Conservation (phyloP, 2,329 filamentous ascomycete species). For the Aspergillus calidoustus region DNA sequence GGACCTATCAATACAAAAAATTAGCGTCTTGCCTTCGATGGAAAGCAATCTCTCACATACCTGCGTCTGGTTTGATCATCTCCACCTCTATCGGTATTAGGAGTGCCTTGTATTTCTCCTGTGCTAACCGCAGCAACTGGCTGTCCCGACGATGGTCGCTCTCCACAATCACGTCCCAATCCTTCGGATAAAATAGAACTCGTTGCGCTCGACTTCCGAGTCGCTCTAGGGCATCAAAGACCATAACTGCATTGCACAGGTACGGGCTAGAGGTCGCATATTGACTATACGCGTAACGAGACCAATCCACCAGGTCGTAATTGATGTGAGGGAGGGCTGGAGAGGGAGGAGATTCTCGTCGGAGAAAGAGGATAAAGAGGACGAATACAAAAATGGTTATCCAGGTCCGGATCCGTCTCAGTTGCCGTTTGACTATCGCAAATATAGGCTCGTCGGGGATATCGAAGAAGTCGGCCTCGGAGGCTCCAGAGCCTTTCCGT, state of each 20-base stretch:
- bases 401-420: slow-evolving; percentile 40
- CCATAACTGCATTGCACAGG: slow-evolving; percentile 49
- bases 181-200: slow-evolving; percentile 47
- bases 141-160: slow-evolving; percentile 40
- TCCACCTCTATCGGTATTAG: slow-evolving; percentile 53
- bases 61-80: slow-evolving; percentile 32
- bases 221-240: slow-evolving; percentile 47
- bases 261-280: slow-evolving; percentile 49
- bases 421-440: slow-evolving; percentile 36
- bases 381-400: slow-evolving; percentile 29
- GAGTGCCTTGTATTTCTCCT: slow-evolving; percentile 55
- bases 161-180: slow-evolving; percentile 42
- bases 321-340: slow-evolving; percentile 32
- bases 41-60: slow-evolving; percentile 20
- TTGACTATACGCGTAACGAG: slow-evolving; percentile 48
- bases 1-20: slow-evolving; percentile 23
- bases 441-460: slow-evolving; percentile 38
- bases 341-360: slow-evolving; percentile 25
- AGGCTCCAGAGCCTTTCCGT: slow-evolving; percentile 37
- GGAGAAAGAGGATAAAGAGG: slow-evolving; percentile 33
- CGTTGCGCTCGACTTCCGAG: slow-evolving; percentile 46
- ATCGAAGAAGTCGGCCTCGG: slow-evolving; percentile 42
- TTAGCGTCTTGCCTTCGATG: not conserved
- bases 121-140: slow-evolving; percentile 55
- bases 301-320: slow-evolving; percentile 45